Evolutionary conservation across 202 grass and related monocot species (phyloP), one percentile per base, ranked within the genome.

Genomic region (Digitaria exilis): DNA sequence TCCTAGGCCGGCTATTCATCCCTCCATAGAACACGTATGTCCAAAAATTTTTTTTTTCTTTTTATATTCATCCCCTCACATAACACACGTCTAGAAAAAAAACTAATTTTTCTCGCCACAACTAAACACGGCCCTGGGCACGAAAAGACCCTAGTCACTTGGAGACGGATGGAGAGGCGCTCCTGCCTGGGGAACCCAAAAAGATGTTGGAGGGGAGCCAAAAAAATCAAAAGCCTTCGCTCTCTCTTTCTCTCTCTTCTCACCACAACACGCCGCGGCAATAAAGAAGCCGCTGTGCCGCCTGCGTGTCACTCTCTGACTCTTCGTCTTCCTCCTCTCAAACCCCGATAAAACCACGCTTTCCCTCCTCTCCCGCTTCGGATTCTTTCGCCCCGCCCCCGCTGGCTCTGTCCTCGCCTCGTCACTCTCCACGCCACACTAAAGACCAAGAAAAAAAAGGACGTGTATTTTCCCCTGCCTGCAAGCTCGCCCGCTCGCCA

Each of bases 311-410:
- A 35, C 61, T n/a, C n/a, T n/a, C 46, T 11, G 44, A 45, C 65
- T 61, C 85, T 51, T 52, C 44, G 65, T 78, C 85, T 70, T 70
- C 71, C 41, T 15, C 7, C 18, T 9, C 45, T 8, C 82, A 19
- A 77, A 75, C 81, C 82, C 76, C 70, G 16, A 89, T 85, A 89
- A 89, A 89, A 82, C 65, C 72, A 49, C 46, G 29, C 57, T 76
- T 82, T 72, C 55, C 83, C 76, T 71, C 65, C 72, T 24, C 9
- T 16, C 78, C n/a, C 58, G 12, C 11, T 67, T 68, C 37, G n/a
- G 45, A 74, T 64, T 65, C 72, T 48, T 25, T 25, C 22, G 22
- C 55, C 22, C 55, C 55, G 0, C 51, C 54, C 2, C 18, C 54
- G n/a, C 54, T 57, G n/a, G n/a, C n/a, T 28, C 24, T 67, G 25